Conservation (phyloP, 2,329 filamentous ascomycete genomes). For the Rhinocladiella mackenziei region DNA sequence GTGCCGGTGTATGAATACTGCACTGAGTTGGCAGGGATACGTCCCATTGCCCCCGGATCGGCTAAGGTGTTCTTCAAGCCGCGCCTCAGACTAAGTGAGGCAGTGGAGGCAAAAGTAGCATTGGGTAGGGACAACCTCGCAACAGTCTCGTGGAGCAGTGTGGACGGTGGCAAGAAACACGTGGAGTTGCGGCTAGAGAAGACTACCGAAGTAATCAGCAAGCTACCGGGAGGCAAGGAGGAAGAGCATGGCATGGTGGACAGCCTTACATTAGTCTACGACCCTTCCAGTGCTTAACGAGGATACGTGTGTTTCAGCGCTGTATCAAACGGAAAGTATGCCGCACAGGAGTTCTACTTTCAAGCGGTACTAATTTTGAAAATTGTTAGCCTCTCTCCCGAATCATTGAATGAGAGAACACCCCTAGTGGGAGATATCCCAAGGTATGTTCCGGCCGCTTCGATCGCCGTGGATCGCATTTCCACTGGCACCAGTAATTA, state of each 20-base stretch:
- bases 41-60: not conserved
- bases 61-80: not conserved
- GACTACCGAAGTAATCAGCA: not conserved
- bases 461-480: too few relatives aligned
- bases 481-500: too few relatives aligned
- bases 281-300: too few relatives aligned
- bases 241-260: not conserved
- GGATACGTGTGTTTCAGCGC: too few relatives aligned
- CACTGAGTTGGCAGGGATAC: constrained; percentile 44
- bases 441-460: too few relatives aligned
- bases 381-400: too few relatives aligned
- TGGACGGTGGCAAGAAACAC: not conserved
- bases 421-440: too few relatives aligned
- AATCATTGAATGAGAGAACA: too few relatives aligned
- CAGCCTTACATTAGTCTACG: not conserved
- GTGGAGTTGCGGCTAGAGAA: not conserved
- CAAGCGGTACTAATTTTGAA: too few relatives aligned
- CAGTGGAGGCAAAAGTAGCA: not conserved
- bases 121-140: not conserved
- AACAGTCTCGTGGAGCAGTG: not conserved
- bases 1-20: constrained; percentile 1
- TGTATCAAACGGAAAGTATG: too few relatives aligned
- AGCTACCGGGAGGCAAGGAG: not conserved
- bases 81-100: not conserved
- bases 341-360: too few relatives aligned